Base-by-base conservation (phyloP, 352 stramenopile species). In the Elongisporangium undulatum region DNA sequence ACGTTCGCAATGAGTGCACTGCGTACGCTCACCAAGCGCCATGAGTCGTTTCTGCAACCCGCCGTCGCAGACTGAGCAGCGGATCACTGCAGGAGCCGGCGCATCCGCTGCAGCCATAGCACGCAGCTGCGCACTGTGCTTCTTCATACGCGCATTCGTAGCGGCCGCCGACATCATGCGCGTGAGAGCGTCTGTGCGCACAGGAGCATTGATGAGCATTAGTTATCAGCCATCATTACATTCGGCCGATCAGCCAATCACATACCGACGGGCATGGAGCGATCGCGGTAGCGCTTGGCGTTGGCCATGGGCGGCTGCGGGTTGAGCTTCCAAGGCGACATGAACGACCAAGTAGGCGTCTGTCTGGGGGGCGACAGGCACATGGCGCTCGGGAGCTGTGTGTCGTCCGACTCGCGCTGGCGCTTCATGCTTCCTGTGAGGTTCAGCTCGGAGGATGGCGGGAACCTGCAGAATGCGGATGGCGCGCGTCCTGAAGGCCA, bases 81-180 rank as follows among this genome's bases (percentile, higher is more conserved):
- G 67, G 22, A 45, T 45, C 34, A 50, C 38, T 4, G 54, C 49
- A 8, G 29, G 13, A 4, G 22, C 23, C 17, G 68, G 51, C n/a
- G 50, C 49, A 24, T 26, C 29, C 0, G 50, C 10, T 55, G 45
- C 19, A 13, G 59, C 48, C 49, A 58, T 51, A 10, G 56, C 64
- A 15, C 62, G 65, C 54, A 88, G 57, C 60, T 81, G 66, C 26
- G 77, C 63, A 49, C 77, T 75, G 62, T 80, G 71, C 64, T 85
- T 89, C 64, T 85, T 89, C 69, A 90, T 79, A 29, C 81, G 79
- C 68, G 81, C 75, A 39, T 64, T 83, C 38, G 81, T 89, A 61
- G 82, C 71, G 34, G 82, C 82, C 7, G 80, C 80, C 10, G 79
- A 85, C 82, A 92, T 92, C 64, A 92, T 75, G 29, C 78, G 79